Conservation (phyloP, 176 grass and related monocot genomes). For the Oryza australiensis region DNA sequence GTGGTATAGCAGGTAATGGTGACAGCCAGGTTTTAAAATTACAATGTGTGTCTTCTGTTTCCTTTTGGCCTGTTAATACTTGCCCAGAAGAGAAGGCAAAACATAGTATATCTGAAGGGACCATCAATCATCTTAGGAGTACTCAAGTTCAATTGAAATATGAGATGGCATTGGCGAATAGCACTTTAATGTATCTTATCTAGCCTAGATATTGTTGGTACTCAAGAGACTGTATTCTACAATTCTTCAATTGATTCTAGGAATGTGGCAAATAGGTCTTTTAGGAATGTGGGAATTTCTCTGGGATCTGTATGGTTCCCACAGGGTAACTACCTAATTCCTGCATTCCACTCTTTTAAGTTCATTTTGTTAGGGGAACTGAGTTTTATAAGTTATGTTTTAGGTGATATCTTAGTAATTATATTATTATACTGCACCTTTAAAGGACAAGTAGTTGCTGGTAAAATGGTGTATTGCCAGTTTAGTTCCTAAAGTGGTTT, state of each 20-base stretch:
- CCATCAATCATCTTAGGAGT: not conserved
- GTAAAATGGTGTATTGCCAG: constrained; percentile 3
- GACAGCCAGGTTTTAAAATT: constrained; percentile 16
- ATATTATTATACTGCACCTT: not conserved
- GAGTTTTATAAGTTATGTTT: constrained; percentile 33
- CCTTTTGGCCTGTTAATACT: constrained; percentile 7
- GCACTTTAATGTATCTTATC: constrained; percentile 9
- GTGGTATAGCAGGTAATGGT: constrained; percentile 83
- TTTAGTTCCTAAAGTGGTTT: not conserved
- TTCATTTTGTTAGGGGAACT: constrained; percentile 14
- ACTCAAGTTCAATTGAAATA: constrained; percentile 18
- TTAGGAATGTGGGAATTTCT: not conserved
- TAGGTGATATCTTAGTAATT: constrained; percentile 15
- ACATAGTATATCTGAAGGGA: not conserved
- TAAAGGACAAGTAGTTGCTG: constrained; percentile 11
- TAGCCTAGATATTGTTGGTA: not conserved
- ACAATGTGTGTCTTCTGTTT: not conserved
- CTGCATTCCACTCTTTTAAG: not conserved
- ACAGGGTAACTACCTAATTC: not conserved
- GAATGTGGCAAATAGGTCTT: not conserved
- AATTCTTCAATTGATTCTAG: not conserved
- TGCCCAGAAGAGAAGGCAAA: not conserved
- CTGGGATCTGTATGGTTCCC: not conserved
- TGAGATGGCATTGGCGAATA: constrained; percentile 6
- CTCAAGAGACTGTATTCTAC: not conserved